Conservation (phyloP, 306 rosid genomes). For the Cucumis hystrix region DNA sequence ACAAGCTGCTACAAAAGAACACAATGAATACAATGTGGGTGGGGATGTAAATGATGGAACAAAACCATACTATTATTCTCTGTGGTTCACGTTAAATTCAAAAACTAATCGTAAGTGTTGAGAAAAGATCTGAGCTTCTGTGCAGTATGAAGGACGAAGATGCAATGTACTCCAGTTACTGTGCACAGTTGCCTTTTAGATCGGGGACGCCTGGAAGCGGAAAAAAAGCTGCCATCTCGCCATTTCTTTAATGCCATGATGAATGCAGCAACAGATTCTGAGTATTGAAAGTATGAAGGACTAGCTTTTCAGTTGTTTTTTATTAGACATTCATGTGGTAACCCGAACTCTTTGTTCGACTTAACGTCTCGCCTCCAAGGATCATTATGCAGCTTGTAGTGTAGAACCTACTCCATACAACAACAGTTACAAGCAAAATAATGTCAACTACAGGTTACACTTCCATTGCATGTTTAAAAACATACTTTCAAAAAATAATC, state of each 20-base stretch:
- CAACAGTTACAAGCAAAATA: not conserved
- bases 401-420: slow-evolving; percentile 44
- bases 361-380: slow-evolving; percentile 56
- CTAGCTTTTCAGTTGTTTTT: slow-evolving; percentile 23
- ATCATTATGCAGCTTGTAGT: slow-evolving; percentile 76
- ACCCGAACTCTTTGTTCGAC: slow-evolving; percentile 43
- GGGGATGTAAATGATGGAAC: not conserved
- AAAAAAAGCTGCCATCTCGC: slow-evolving; percentile 3
- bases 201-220: not conserved
- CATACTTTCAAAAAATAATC: not conserved
- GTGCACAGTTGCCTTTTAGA: not conserved
- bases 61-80: not conserved
- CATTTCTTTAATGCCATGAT: not conserved
- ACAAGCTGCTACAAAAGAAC: not conserved
- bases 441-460: slow-evolving; percentile 1
- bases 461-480: not conserved
- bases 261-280: not conserved
- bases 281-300: not conserved
- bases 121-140: not conserved
- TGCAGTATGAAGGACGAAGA: not conserved
- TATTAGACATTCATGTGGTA: slow-evolving; percentile 45
- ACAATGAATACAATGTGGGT: not conserved
- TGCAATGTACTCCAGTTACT: not conserved
- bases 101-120: not conserved
- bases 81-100: not conserved